Conservation (phyloP, 768 basidiomycete species). For the Megacollybia marginata region DNA sequence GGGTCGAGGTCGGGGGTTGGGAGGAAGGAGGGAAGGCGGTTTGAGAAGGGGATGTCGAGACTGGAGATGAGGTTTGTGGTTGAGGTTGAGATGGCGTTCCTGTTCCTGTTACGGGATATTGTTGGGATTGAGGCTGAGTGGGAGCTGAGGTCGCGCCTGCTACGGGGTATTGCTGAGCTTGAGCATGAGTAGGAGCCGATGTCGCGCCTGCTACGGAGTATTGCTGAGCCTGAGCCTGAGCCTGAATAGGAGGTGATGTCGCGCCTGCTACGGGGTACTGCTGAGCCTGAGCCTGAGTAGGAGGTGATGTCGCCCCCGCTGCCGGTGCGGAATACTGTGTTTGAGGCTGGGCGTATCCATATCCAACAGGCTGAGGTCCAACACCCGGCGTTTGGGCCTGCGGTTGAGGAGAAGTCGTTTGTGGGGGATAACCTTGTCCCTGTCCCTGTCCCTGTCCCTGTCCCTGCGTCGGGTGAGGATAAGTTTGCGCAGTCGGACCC, state of each 20-base stretch:
- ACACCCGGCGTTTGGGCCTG: conserved; percentile 4
- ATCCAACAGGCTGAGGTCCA: not conserved
- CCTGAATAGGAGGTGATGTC: conserved; percentile 13
- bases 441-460: conserved; percentile 9
- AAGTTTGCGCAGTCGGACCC: conserved; percentile 8
- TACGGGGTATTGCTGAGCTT: no score
- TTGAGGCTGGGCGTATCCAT: conserved; percentile 1
- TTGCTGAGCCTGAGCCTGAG: conserved; percentile 13
- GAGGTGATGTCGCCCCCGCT: no score
- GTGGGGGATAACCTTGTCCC: conserved; percentile 5
- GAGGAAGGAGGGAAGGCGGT: not conserved
- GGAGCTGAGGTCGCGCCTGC: conserved; percentile 10
- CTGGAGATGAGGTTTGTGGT: conserved; percentile 8
- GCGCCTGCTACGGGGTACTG: conserved; percentile 4
- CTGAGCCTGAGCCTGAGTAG: no score
- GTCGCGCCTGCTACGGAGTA: conserved; percentile 19
- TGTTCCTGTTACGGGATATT: conserved; percentile 16
- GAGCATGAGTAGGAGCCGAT: conserved; percentile 16
- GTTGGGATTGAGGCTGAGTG: conserved; percentile 7
- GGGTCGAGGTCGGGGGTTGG: not conserved
- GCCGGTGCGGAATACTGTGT: no score
- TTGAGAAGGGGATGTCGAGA: no score
- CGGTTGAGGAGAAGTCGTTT: conserved; percentile 3
- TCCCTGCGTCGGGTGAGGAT: conserved; percentile 7
- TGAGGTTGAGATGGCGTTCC: conserved; percentile 26